phyloP scores from a whole-genome alignment of 2,329 filamentous ascomycete species.

The Ophiostoma sp. region DNA sequence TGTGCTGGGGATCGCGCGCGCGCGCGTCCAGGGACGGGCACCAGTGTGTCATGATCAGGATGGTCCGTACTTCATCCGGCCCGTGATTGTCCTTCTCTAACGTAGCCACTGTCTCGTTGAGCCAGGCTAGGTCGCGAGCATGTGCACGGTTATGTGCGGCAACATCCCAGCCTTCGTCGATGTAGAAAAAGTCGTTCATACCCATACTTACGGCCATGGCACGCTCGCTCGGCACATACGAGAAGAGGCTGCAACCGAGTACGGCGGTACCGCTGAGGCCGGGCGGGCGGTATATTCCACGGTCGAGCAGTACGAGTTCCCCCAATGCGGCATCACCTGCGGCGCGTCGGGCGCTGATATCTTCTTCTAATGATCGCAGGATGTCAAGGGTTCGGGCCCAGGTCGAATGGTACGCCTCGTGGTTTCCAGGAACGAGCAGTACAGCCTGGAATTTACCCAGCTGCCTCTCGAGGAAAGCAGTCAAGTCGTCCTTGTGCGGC shows the following conservation, averaged over 20 bases:
- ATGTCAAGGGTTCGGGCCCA: slow-evolving; percentile 34
- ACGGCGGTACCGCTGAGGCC: slow-evolving; percentile 29
- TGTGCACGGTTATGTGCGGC: slow-evolving; percentile 38
- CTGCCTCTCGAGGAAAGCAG: slow-evolving; percentile 45
- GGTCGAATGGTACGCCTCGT: slow-evolving; percentile 47
- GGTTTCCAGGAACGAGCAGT: slow-evolving; percentile 52
- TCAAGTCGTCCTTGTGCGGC: slow-evolving; percentile 39
- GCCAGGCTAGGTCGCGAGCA: slow-evolving; percentile 39
- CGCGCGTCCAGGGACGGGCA: slow-evolving; percentile 37
- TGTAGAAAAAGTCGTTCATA: slow-evolving; percentile 48
- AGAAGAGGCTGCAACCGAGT: slow-evolving; percentile 44
- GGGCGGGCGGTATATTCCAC: slow-evolving; percentile 29
- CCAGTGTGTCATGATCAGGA: slow-evolving; percentile 43
- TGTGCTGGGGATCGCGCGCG: slow-evolving; percentile 36
- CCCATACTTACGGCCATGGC: slow-evolving; percentile 38
- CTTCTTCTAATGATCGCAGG: slow-evolving; percentile 35
- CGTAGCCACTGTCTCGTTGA: slow-evolving; percentile 33
- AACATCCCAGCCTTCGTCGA: slow-evolving; percentile 30
- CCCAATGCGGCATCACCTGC: slow-evolving; percentile 30
- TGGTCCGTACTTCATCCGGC: slow-evolving; percentile 25
- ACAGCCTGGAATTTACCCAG: slow-evolving; percentile 45
- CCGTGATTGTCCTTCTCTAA: slow-evolving; percentile 31
- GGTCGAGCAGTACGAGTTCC: slow-evolving; percentile 40
- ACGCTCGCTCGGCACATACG: slow-evolving; percentile 39
- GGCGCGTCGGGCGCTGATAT: slow-evolving; percentile 23